Evolutionary conservation across 176 grass and related monocot genomes (phyloP).

Genomic region (Triticum aestivum): DNA sequence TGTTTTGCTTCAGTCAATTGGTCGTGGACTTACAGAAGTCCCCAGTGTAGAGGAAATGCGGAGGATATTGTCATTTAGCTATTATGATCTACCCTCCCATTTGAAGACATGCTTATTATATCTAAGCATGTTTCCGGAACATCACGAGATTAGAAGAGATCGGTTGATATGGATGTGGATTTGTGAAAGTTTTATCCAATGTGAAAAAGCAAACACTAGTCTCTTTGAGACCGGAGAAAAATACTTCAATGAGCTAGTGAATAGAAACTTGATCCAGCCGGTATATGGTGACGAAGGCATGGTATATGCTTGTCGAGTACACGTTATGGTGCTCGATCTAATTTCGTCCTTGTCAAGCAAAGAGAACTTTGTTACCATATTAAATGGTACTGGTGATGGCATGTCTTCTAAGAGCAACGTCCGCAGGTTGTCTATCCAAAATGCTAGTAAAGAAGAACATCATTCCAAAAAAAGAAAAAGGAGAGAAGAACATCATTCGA

Average conservation of each 20-base stretch:
- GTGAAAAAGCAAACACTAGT: fast-evolving
- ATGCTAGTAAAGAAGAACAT: not conserved
- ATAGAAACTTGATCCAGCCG: not conserved
- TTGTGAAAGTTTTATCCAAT: not conserved
- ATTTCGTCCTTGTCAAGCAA: not conserved
- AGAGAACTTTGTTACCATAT: not conserved
- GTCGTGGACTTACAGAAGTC: not conserved
- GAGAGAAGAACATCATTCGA: no score
- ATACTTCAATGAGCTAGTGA: not conserved
- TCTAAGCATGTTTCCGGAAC: not conserved
- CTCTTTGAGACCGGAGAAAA: not conserved
- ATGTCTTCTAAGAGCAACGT: not conserved
- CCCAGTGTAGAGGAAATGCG: not conserved
- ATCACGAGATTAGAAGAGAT: not conserved
- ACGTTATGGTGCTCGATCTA: slow-evolving; percentile 17
- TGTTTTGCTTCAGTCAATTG: not conserved
- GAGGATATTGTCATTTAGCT: not conserved
- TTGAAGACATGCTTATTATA: not conserved
- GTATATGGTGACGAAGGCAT: not conserved
- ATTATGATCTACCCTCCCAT: not conserved
- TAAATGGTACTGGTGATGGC: not conserved
- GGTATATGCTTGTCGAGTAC: not conserved
- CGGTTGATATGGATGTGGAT: not conserved
- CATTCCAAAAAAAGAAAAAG: no score
- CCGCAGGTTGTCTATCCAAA: not conserved